phyloP scores from a whole-genome alignment of 2,329 filamentous ascomycete species.

The Incumbomyces lentus region DNA sequence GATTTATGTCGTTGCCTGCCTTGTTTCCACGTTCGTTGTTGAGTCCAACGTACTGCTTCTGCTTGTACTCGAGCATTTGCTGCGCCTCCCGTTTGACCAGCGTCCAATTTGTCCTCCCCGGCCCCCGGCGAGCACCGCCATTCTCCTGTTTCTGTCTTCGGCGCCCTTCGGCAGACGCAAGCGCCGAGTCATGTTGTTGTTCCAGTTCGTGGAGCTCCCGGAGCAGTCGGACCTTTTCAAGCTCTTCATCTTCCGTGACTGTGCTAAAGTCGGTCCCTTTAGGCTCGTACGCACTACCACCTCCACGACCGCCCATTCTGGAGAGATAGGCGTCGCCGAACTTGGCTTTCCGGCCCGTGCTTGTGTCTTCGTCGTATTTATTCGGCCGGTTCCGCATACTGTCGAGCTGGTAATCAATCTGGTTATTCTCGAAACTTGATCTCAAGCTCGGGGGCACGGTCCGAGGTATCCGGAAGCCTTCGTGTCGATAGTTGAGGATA shows the following conservation, averaged over 20 bases:
- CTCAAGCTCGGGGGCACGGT: conserved; percentile 85
- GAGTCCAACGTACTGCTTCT: conserved; percentile 59
- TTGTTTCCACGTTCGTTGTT: conserved; percentile 53
- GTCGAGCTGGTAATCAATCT: conserved; percentile 93
- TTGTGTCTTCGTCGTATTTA: conserved; percentile 62
- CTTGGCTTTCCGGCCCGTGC: conserved; percentile 84
- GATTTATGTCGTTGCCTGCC: conserved; percentile 62
- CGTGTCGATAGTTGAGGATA: conserved; percentile 90
- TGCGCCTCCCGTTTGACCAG: conserved; percentile 90
- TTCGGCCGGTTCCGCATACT: conserved; percentile 52
- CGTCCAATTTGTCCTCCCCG: conserved; percentile 57
- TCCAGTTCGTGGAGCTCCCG: conserved; percentile 86
- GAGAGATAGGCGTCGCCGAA: conserved; percentile 96
- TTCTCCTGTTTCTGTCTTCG: conserved; percentile 29
- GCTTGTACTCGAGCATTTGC: conserved; percentile 90
- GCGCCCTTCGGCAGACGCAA: conserved; percentile 58
- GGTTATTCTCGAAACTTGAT: conserved; percentile 83
- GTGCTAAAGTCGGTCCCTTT: conserved; percentile 78
- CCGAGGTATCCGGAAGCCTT: conserved; percentile 87
- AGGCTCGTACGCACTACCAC: conserved; percentile 61
- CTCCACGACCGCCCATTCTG: conserved; percentile 61
- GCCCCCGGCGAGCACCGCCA: conserved; percentile 9
- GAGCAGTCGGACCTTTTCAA: conserved; percentile 93
- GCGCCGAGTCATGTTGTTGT: conserved; percentile 72
- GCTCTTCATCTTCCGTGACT: conserved; percentile 78